phyloP scores from a whole-genome alignment of 305 asterid genomes.

The Rubia peregrina region DNA sequence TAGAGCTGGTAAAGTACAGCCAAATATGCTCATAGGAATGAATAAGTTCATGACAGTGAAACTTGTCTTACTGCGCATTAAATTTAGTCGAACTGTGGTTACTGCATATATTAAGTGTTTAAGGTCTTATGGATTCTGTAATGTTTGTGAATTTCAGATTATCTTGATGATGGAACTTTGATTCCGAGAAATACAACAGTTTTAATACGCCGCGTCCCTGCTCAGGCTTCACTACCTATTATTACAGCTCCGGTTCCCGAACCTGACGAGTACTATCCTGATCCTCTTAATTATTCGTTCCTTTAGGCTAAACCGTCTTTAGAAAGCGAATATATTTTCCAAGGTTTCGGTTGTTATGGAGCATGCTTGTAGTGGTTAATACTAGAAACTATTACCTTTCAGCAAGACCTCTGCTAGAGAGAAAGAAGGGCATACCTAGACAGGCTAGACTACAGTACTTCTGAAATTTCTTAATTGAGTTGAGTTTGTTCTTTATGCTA shows the following conservation, averaged over 20 bases:
- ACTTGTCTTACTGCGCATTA: slow-evolving; percentile 12
- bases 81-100: slow-evolving; percentile 8
- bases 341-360: slow-evolving; percentile 21
- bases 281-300: slow-evolving; percentile 41
- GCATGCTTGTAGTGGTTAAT: slow-evolving; percentile 14
- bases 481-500: slow-evolving; percentile 26
- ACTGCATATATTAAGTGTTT: slow-evolving; percentile 9
- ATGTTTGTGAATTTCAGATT: slow-evolving; percentile 87
- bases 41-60: background rate
- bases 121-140: slow-evolving; percentile 41
- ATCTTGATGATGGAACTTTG: slow-evolving; percentile 76
- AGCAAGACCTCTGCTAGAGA: slow-evolving; percentile 2
- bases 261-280: slow-evolving; percentile 68
- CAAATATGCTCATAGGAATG: background rate
- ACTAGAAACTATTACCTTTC: slow-evolving; percentile 15
- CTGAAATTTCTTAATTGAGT: slow-evolving; percentile 25
- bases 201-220: slow-evolving; percentile 97
- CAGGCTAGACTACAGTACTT: background rate
- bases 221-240: slow-evolving; percentile 85
- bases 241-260: slow-evolving; percentile 75
- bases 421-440: background rate
- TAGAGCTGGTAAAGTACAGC: slow-evolving; percentile 9
- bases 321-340: background rate
- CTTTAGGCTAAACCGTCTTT: slow-evolving; percentile 20
- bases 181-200: slow-evolving; percentile 94